These are phyloP conservation scores for Bathelium albidoporum DNA, from an alignment of 495 filamentous ascomycete species.

Conservation along the genomic window DNA sequence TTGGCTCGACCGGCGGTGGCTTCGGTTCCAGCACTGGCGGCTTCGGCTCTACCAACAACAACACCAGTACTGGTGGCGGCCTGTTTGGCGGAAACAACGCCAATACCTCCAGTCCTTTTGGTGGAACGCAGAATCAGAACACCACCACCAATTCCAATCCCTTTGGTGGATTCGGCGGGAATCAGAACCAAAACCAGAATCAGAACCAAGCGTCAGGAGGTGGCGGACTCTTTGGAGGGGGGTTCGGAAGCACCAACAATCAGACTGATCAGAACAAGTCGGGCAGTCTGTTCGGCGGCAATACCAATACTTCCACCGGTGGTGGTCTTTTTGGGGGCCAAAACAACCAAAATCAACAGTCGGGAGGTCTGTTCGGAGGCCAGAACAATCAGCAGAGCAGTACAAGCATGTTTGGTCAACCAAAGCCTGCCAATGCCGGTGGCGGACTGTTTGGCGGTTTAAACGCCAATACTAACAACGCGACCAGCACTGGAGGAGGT, in stretches of 20 bases:
- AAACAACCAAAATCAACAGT: conserved; percentile 12
- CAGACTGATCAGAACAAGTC: conserved; percentile 46
- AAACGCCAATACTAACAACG: conserved; percentile 31
- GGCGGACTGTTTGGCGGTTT: conserved; percentile 54
- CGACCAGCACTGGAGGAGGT: conserved; percentile 29
- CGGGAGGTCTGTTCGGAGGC: conserved; percentile 42
- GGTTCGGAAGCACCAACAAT: conserved; percentile 28
- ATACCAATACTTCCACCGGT: conserved; percentile 30
- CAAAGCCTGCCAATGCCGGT: conserved; percentile 30
- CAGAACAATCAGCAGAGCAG: conserved; percentile 32
- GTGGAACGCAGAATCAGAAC: conserved; percentile 27
- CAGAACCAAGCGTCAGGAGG: conserved; percentile 24
- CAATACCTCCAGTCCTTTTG: conserved; percentile 34
- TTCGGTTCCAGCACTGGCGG: conserved; percentile 7
- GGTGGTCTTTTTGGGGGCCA: conserved; percentile 40
- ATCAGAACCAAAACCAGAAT: conserved; percentile 28
- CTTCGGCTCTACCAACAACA: conserved; percentile 14
- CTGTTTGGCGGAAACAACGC: conserved; percentile 22
- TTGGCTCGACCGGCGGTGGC: conserved; percentile 12
- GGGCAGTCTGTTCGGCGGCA: conserved; percentile 54
- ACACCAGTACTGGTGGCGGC: conserved; percentile 23
- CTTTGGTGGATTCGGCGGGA: background rate
- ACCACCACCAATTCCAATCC: conserved; percentile 14
- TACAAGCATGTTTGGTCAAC: conserved; percentile 40
- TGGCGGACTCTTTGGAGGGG: conserved; percentile 14